phyloP scores from a whole-genome alignment of 768 basidiomycete genomes.

The Dioszegia aurantiaca region DNA sequence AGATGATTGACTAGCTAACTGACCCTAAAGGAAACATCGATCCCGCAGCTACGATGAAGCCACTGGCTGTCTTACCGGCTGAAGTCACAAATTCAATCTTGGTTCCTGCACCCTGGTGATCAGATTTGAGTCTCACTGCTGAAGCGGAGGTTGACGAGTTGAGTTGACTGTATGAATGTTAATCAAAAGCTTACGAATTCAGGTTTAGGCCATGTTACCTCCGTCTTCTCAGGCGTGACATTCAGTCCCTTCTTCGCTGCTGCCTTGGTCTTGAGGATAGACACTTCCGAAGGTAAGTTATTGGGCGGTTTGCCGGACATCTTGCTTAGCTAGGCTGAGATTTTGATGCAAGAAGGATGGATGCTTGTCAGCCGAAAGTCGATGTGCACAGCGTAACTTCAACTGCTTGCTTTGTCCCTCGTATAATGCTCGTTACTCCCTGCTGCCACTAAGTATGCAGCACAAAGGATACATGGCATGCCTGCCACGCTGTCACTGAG shows the following conservation, averaged over 20 bases:
- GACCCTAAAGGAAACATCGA: conserved; percentile 45
- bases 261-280: conserved; percentile 42
- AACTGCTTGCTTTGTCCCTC: no score
- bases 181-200: conserved; percentile 33
- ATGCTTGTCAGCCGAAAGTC: no score
- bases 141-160: no score
- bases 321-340: no score
- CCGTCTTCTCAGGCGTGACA: conserved; percentile 21
- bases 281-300: conserved; percentile 40
- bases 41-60: conserved; percentile 43
- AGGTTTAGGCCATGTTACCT: conserved; percentile 43
- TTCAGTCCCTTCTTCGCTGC: conserved; percentile 38
- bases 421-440: no score
- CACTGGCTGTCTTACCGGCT: conserved; percentile 29
- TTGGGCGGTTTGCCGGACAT: conserved; percentile 13
- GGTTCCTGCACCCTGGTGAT: conserved; percentile 30
- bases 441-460: no score
- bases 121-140: no score
- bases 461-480: no score
- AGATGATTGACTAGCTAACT: neutral
- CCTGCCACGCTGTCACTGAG: no score
- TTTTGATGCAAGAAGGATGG: no score
- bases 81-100: conserved; percentile 36
- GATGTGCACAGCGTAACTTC: no score
- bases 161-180: no score